Percentiles rank a stretch among this genome's conserved stretches.
phyloP scores from a whole-genome alignment of 2,329 filamentous ascomycete species.

The Colletotrichum eleusines region DNA sequence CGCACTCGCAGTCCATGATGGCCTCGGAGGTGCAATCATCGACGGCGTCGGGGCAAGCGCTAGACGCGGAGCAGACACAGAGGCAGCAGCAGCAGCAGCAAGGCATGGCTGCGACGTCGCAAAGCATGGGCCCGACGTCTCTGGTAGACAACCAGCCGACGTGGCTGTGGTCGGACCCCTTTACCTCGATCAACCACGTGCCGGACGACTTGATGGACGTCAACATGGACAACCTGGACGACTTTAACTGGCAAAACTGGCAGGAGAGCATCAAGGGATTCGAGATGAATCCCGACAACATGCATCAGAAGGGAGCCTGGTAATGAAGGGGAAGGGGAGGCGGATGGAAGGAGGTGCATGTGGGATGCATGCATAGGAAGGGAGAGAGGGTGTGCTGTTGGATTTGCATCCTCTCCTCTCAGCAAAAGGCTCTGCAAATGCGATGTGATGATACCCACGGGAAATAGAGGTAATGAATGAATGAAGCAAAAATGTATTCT shows the following conservation, averaged over 20 bases:
- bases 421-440: not conserved
- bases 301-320: slow-evolving; percentile 35
- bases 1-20: slow-evolving; percentile 19
- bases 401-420: slow-evolving; percentile 28
- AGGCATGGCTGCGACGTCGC: slow-evolving; percentile 43
- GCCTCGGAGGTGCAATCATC: slow-evolving; percentile 5
- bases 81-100: slow-evolving; percentile 44
- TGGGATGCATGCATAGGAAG: not conserved
- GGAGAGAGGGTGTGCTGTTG: not conserved
- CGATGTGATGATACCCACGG: slow-evolving; percentile 38
- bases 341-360: not conserved
- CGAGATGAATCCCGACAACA: slow-evolving; percentile 47
- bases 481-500: slow-evolving; percentile 20
- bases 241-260: slow-evolving; percentile 65
- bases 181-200: slow-evolving; percentile 47
- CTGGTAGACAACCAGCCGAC: slow-evolving; percentile 54
- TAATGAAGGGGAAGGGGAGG: not conserved
- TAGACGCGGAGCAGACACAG: slow-evolving; percentile 38
- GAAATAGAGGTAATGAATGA: slow-evolving; percentile 33
- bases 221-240: slow-evolving; percentile 53
- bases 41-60: slow-evolving; percentile 28
- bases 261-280: slow-evolving; percentile 56
- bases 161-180: slow-evolving; percentile 57
- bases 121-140: slow-evolving; percentile 41
- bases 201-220: slow-evolving; percentile 52